phyloP scores from a whole-genome alignment of 2,329 filamentous ascomycete species.

The Rugonectria rugulosa region DNA sequence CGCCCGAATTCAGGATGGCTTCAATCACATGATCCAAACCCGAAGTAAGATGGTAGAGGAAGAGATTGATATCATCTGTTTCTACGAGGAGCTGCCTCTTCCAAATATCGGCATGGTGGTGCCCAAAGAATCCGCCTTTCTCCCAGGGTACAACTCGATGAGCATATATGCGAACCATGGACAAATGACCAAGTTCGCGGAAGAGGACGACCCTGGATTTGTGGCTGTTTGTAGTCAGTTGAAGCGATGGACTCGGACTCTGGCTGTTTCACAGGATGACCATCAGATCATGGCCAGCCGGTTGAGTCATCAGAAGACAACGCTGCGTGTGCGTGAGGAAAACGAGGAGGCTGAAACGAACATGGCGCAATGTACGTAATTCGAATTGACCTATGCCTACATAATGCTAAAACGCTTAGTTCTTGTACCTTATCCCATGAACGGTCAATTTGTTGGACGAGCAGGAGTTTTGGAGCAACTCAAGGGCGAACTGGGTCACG shows the following conservation, averaged over 20 bases:
- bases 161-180: constrained; percentile 23
- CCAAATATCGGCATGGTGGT: constrained; percentile 6
- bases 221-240: constrained; percentile 19
- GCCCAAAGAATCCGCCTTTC: constrained; percentile 23
- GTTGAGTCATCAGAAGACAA: no score
- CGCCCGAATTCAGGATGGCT: constrained; percentile 19
- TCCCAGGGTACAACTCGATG: constrained; percentile 14
- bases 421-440: constrained; percentile 23
- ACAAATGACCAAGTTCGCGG: constrained; percentile 20
- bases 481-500: constrained; percentile 14
- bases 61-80: constrained; percentile 26
- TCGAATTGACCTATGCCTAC: neutral
- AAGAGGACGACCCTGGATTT: constrained; percentile 18
- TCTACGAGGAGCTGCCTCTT: constrained; percentile 30
- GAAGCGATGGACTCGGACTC: constrained; percentile 13
- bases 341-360: no score
- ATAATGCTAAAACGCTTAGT: constrained; percentile 1
- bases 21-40: constrained; percentile 13
- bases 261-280: neutral
- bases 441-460: constrained; percentile 25
- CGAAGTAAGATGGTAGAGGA: neutral
- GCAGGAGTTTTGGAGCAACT: constrained; percentile 4
- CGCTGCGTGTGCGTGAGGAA: no score
- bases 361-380: no score
- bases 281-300: no score